Evolutionary conservation across 768 basidiomycete species (phyloP).

Genomic region (Lyophyllum decastes): DNA sequence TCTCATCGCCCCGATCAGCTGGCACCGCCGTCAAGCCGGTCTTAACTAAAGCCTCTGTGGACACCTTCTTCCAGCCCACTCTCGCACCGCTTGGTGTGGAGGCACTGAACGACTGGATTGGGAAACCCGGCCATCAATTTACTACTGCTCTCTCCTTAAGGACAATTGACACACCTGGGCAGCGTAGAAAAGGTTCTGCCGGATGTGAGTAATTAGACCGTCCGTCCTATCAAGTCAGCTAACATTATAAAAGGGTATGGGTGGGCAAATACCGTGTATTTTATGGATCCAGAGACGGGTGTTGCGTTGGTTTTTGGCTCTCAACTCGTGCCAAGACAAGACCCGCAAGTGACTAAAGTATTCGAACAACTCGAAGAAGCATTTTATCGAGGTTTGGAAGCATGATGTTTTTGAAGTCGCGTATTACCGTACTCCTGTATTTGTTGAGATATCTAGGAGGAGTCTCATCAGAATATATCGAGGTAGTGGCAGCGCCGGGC

Average conservation of each 20-base stretch:
- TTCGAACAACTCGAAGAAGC: conserved; percentile 26
- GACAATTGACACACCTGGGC: conserved; percentile 26
- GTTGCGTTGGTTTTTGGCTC: conserved; percentile 35
- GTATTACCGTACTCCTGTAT: neutral
- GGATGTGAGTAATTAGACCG: conserved; percentile 29
- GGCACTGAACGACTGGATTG: conserved; percentile 1
- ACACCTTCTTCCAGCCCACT: conserved; percentile 15
- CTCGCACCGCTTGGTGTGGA: conserved; percentile 3
- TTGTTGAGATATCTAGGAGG: neutral
- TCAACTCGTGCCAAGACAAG: conserved; percentile 29
- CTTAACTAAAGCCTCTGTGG: conserved; percentile 6
- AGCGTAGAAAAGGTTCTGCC: conserved; percentile 29
- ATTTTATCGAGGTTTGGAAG: conserved; percentile 19
- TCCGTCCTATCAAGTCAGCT: neutral
- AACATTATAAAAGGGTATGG: conserved; percentile 27
- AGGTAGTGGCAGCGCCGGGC: neutral
- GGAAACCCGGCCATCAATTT: conserved; percentile 24
- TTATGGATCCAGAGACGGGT: conserved; percentile 35
- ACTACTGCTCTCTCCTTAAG: conserved; percentile 27
- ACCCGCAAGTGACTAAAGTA: conserved; percentile 21
- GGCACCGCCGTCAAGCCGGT: conserved; percentile 13
- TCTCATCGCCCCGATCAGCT: conserved; percentile 1
- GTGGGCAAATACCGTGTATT: conserved; percentile 35
- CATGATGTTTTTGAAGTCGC: neutral
- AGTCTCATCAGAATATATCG: neutral